Conservation (phyloP, 2,329 filamentous ascomycete species). For the Fusarium equiseti region DNA sequence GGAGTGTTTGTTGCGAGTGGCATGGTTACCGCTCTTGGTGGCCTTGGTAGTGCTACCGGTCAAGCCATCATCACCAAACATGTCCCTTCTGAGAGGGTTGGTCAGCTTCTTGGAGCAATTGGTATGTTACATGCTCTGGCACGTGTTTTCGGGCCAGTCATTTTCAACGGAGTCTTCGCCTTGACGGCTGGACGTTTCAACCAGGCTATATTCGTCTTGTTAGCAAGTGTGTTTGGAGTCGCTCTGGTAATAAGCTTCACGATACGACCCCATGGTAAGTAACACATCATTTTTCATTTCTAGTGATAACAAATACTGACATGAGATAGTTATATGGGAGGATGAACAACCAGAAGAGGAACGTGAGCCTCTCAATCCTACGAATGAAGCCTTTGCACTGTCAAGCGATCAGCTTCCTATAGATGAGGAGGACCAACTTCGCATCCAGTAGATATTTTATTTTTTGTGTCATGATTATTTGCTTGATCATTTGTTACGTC, state of each 20-base stretch:
- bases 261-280: slow-evolving; percentile 80
- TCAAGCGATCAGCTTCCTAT: slow-evolving; percentile 33
- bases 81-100: slow-evolving; percentile 83
- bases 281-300: not conserved
- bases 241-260: slow-evolving; percentile 77
- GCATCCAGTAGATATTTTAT: slow-evolving; percentile 38
- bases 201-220: slow-evolving; percentile 84
- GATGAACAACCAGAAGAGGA: slow-evolving; percentile 42
- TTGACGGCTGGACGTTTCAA: slow-evolving; percentile 81
- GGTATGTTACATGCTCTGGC: slow-evolving; percentile 87
- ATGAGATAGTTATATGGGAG: slow-evolving; percentile 51
- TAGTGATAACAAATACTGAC: slow-evolving; percentile 29
- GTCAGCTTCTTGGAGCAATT: slow-evolving; percentile 88
- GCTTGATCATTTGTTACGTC: not conserved
- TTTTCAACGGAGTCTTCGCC: slow-evolving; percentile 90
- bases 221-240: slow-evolving; percentile 74
- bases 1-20: slow-evolving; percentile 78
- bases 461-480: not conserved
- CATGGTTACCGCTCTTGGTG: slow-evolving; percentile 80
- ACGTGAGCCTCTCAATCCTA: slow-evolving; percentile 39
- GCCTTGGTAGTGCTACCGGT: slow-evolving; percentile 85
- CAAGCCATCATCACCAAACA: slow-evolving; percentile 92
- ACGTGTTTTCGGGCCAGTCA: slow-evolving; percentile 80
- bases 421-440: slow-evolving; percentile 49
- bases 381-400: slow-evolving; percentile 19